Evolutionary conservation across 169 alveolate genomes (phyloP).

Genomic region (Plasmodium chabaudi): DNA sequence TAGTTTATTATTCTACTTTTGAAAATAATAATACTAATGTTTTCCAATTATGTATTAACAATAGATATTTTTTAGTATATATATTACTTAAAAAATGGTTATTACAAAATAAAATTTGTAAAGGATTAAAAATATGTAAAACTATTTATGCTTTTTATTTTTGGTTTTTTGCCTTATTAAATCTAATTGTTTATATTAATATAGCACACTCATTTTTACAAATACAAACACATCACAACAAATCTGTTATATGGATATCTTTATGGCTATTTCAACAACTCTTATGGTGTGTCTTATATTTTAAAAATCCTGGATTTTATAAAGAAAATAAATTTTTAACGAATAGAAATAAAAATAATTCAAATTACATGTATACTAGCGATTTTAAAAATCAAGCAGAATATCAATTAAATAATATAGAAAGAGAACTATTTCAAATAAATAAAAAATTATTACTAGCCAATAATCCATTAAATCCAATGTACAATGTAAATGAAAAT

Average conservation of each 20-base stretch:
- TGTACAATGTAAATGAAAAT: background rate
- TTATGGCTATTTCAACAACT: slow-evolving; percentile 55
- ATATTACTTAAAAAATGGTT: slow-evolving; percentile 64
- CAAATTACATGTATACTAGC: slow-evolving; percentile 19
- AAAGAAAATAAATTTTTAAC: slow-evolving; percentile 35
- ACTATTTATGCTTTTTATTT: slow-evolving; percentile 83
- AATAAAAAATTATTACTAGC: slow-evolving; percentile 16
- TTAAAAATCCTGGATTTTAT: slow-evolving; percentile 65
- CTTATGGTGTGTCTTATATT: slow-evolving; percentile 55
- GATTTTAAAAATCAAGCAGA: slow-evolving; percentile 43
- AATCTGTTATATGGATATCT: slow-evolving; percentile 48
- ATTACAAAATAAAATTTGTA: slow-evolving; percentile 78
- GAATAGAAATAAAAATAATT: slow-evolving; percentile 4
- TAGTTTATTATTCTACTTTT: slow-evolving; percentile 44
- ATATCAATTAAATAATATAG: slow-evolving; percentile 49
- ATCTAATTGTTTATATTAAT: slow-evolving; percentile 70
- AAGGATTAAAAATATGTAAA: slow-evolving; percentile 76
- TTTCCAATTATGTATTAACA: slow-evolving; percentile 62
- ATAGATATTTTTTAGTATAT: slow-evolving; percentile 62
- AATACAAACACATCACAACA: slow-evolving; percentile 2
- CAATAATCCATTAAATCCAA: background rate
- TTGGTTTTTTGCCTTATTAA: slow-evolving; percentile 82
- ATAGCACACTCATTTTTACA: slow-evolving; percentile 31
- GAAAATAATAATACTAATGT: slow-evolving; percentile 73
- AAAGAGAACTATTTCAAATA: slow-evolving; percentile 45